phyloP scores from a whole-genome alignment of 768 basidiomycete species.

The Podaxis pistillaris region DNA sequence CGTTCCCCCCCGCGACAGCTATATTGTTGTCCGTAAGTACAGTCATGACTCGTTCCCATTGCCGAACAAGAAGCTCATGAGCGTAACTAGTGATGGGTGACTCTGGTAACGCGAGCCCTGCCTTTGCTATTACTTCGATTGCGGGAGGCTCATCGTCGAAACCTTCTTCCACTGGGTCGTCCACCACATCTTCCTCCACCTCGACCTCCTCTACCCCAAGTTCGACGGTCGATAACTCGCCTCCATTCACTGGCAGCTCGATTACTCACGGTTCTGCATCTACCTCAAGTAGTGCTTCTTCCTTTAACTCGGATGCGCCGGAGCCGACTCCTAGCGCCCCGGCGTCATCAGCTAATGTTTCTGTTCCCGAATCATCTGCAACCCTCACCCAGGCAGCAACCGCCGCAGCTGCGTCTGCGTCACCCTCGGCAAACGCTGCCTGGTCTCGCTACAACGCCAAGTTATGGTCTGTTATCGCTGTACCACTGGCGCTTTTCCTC shows the following conservation, averaged over 20 bases:
- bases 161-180: slow-evolving; percentile 16
- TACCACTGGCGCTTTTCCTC: not conserved
- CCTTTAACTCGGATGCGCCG: not conserved
- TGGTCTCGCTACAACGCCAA: slow-evolving; percentile 2
- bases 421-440: not conserved
- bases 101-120: slow-evolving; percentile 59
- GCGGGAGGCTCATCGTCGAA: slow-evolving; percentile 23
- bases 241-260: slow-evolving; percentile 30
- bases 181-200: slow-evolving; percentile 18
- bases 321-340: slow-evolving; percentile 2
- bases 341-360: not conserved
- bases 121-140: slow-evolving; percentile 61
- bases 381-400: not conserved
- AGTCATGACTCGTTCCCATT: not conserved
- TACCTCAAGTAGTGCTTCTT: not conserved
- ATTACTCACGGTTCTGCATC: slow-evolving; percentile 26
- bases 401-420: not conserved
- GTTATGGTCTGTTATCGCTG: slow-evolving; percentile 8
- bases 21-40: slow-evolving; percentile 64
- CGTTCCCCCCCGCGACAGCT: slow-evolving; percentile 43
- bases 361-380: not conserved
- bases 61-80: slow-evolving; percentile 6
- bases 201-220: not conserved
- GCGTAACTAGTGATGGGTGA: slow-evolving; percentile 56
- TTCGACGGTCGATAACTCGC: slow-evolving; percentile 19